Percentiles rank a stretch among this genome's conserved stretches.
Conservation (phyloP, 148 eudicot genomes). For the Agrostemma githago region DNA sequence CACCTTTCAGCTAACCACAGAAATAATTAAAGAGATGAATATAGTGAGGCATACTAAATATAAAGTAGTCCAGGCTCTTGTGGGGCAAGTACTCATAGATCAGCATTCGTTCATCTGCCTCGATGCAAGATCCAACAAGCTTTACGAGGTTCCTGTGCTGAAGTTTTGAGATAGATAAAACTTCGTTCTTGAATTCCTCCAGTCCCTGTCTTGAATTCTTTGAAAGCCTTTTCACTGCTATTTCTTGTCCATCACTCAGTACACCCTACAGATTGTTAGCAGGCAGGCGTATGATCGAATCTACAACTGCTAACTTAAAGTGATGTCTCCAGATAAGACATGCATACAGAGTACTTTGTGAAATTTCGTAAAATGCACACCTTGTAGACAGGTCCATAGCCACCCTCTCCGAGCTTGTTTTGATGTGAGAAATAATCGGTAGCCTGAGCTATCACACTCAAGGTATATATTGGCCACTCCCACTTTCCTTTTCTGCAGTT, state of each 20-base stretch:
- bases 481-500: conserved; percentile 4
- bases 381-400: conserved; percentile 30
- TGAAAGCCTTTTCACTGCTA: conserved; percentile 32
- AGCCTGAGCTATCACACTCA: conserved; percentile 21
- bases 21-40: background rate
- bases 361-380: background rate
- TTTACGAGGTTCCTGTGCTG: conserved; percentile 28
- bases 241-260: conserved; percentile 23
- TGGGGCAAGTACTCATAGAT: conserved; percentile 25
- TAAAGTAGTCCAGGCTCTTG: conserved; percentile 24
- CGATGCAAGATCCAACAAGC: conserved; percentile 24
- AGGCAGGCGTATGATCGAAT: too few species aligned
- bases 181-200: conserved; percentile 27
- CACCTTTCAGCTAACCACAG: background rate
- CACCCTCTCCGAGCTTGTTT: conserved; percentile 29
- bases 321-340: background rate
- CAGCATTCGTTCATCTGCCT: conserved; percentile 21
- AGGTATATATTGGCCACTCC: conserved; percentile 12
- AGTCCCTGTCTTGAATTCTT: conserved; percentile 33
- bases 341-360: background rate
- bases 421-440: conserved; percentile 19
- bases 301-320: background rate
- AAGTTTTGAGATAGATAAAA: conserved; percentile 20
- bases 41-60: conserved; percentile 18
- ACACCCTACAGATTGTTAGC: conserved; percentile 11